Conservation (phyloP, 352 stramenopile genomes). For the Aphanomyces cochlioides region DNA sequence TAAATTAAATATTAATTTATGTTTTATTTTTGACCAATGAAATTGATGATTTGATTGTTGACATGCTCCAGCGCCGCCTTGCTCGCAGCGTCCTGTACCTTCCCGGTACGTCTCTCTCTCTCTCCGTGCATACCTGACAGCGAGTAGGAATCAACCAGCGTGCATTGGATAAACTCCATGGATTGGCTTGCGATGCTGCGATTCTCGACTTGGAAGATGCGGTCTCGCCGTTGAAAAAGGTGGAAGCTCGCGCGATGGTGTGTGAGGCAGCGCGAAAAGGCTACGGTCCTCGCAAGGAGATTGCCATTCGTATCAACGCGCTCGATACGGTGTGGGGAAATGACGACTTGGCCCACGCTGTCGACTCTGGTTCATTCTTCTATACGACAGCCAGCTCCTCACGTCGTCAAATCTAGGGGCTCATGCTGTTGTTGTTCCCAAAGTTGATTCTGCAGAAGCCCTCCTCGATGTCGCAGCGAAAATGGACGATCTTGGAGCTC, state of each 20-base stretch:
- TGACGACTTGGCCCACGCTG: conserved; percentile 33
- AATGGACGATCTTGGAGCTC: conserved; percentile 33
- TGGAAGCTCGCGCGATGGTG: conserved; percentile 32
- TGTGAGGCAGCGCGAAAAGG: conserved; percentile 33
- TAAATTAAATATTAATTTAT: not conserved
- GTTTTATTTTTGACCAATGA: not conserved
- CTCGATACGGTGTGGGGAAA: conserved; percentile 38
- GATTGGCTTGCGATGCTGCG: conserved; percentile 35
- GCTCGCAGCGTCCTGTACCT: conserved; percentile 23
- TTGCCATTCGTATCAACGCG: conserved; percentile 41
- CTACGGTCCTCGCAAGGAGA: conserved; percentile 29
- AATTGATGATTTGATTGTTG: conserved; percentile 12
- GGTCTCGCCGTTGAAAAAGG: conserved; percentile 38
- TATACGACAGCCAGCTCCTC: not conserved
- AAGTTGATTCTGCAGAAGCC: conserved; percentile 39
- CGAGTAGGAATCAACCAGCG: conserved; percentile 22
- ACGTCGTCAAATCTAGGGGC: conserved; percentile 20
- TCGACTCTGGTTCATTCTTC: conserved; percentile 7
- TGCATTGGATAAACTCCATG: conserved; percentile 35
- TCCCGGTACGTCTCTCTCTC: not conserved
- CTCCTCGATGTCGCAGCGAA: conserved; percentile 33
- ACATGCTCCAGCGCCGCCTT: conserved; percentile 1
- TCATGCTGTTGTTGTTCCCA: conserved; percentile 39
- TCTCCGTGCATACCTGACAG: not conserved
- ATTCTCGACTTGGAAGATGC: conserved; percentile 50